Base-by-base conservation (phyloP, 345 rosid species). In the Turnera subulata region DNA sequence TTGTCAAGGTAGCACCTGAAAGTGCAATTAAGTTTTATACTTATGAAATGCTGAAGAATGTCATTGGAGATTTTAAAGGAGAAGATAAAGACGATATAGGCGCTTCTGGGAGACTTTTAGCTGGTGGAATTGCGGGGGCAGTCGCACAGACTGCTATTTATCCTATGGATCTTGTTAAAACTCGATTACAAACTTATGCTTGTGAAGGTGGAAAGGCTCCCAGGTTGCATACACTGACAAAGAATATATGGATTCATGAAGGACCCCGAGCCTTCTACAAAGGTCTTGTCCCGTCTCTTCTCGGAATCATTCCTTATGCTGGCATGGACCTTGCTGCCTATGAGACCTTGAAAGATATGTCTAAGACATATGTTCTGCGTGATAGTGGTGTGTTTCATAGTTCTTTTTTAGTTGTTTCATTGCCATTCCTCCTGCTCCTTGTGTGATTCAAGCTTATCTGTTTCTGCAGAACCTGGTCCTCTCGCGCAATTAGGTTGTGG, bases 271-370 rank as follows among this genome's bases (percentile, higher is more conserved):
- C 96, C 25, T 91, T 91, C 59, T 91, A 79, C 65, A 83, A 76
- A 73, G 97, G 97, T 44, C 86, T 86, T 55, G 80, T 90, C 57
- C 93, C 93, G 20, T 91, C 96, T 60, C 80, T 86, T 72, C 76
- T 88, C 26, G 98, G 98, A 60, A 91, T 91, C 25, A 80, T 91
- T 14, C 98, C 96, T 62, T 91, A 86, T 73, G 95, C 98, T 9
- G 98, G 96, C 61, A 91, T 91, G 39, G 98, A 91, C 57, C 98
- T 91, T 61, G 86, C 95, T 62, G 92, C 90, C 14, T 91, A 91
- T 48, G 98, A 91, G 77, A 88, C 76, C 33, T 69, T 88, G 50
- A 91, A 86, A 70, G 92, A 91, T 42, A 72, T 86, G 82, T 91
- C 96, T 46, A 81, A 76, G 81, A 80, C 74, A 18, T 80, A 88